Percentiles rank a stretch among this genome's conserved stretches.
phyloP scores from a whole-genome alignment of 495 filamentous ascomycete genomes.

The Terfezia boudieri region DNA sequence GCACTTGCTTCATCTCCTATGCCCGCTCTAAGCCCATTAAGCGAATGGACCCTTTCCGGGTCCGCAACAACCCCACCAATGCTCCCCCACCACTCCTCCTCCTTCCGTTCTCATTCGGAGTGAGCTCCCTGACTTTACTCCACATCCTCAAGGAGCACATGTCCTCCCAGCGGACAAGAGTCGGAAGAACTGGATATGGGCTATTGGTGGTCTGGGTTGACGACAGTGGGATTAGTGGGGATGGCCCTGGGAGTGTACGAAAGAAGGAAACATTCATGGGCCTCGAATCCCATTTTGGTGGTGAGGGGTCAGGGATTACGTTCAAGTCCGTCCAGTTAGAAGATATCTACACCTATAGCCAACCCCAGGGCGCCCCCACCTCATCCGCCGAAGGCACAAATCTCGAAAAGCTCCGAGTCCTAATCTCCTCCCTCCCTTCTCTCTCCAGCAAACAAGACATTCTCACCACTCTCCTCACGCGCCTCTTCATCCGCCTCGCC shows the following conservation, averaged over 20 bases:
- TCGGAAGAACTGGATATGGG: constrained; percentile 36
- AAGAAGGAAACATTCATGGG: constrained; percentile 4
- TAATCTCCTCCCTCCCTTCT: constrained; percentile 39
- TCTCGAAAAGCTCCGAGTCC: constrained; percentile 26
- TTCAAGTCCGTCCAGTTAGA: constrained; percentile 6
- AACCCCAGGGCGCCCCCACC: constrained; percentile 9
- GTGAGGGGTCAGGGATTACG: not conserved
- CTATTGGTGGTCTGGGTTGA: constrained; percentile 48
- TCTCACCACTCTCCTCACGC: constrained; percentile 40
- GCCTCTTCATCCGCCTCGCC: constrained; percentile 44
- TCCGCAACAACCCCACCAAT: constrained; percentile 18
- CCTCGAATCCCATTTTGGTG: not conserved
- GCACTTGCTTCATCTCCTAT: constrained; percentile 57
- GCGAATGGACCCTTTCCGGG: constrained; percentile 45
- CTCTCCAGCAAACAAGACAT: constrained; percentile 56
- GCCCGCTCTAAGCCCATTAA: constrained; percentile 53
- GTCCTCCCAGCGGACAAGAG: constrained; percentile 31
- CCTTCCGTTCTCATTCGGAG: constrained; percentile 60
- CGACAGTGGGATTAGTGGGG: constrained; percentile 23
- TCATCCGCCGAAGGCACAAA: constrained; percentile 16
- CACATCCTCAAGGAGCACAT: constrained; percentile 51
- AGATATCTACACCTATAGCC: constrained; percentile 21
- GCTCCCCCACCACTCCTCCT: constrained; percentile 34
- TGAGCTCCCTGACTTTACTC: constrained; percentile 57
- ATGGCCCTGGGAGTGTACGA: constrained; percentile 9